These are phyloP conservation scores for Botrytis fabae DNA, from an alignment of 2,329 filamentous ascomycete genomes.

Conservation along the genomic window DNA sequence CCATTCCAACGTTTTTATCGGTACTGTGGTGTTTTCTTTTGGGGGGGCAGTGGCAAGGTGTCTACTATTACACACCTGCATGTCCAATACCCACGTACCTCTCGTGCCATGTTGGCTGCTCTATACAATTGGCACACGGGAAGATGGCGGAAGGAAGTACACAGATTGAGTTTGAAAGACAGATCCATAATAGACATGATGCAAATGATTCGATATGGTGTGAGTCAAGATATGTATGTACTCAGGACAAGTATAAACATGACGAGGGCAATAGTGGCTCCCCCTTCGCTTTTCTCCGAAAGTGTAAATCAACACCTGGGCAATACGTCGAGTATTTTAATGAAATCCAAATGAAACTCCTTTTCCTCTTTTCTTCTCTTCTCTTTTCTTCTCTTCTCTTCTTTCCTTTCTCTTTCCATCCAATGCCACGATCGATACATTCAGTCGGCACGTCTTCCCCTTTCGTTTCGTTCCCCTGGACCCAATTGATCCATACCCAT, in stretches of 20 bases:
- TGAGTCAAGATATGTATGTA: neutral
- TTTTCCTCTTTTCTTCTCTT: neutral
- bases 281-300: conserved; percentile 12
- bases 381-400: neutral
- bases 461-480: conserved; percentile 1
- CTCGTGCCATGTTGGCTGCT: neutral
- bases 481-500: conserved; percentile 6
- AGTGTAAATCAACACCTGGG: neutral
- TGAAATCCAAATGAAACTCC: neutral
- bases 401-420: neutral
- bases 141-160: neutral
- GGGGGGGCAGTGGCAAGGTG: neutral
- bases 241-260: neutral
- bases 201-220: neutral
- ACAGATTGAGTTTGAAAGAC: neutral
- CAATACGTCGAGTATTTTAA: neutral
- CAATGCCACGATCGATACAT: neutral
- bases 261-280: conserved; percentile 3
- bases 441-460: neutral
- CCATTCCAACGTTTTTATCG: neutral
- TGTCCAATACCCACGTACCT: neutral
- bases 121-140: neutral
- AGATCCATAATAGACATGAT: neutral
- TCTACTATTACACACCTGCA: neutral
- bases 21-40: neutral